Evolutionary conservation across 306 rosid species (phyloP).

Genomic region (Delonix regia): DNA sequence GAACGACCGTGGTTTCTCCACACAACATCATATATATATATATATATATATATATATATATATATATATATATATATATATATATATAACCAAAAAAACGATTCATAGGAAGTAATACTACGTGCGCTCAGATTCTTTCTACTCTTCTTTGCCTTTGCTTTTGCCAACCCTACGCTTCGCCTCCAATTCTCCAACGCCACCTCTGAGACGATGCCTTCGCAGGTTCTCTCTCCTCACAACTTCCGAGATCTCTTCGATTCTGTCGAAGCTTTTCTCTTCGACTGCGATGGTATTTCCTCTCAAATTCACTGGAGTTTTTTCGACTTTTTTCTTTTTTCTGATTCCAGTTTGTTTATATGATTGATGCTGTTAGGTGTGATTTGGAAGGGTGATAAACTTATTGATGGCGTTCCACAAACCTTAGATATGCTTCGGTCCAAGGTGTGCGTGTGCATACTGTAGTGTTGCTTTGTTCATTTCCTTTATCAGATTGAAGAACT

Average conservation of each 20-base stretch:
- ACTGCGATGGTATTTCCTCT: constrained; percentile 73
- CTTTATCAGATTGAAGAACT: background rate
- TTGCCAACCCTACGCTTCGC: background rate
- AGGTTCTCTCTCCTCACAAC: constrained; percentile 49
- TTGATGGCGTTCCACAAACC: constrained; percentile 72
- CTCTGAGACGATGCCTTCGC: constrained; percentile 6
- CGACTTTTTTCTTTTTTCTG: background rate
- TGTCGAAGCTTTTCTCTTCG: constrained; percentile 85
- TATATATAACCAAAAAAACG: background rate
- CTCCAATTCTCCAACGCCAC: background rate
- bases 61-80: too few relatives aligned
- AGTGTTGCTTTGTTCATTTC: background rate
- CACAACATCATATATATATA: too few relatives aligned
- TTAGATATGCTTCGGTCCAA: constrained; percentile 80
- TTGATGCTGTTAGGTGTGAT: constrained; percentile 62
- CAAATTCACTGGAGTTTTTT: background rate
- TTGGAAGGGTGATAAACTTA: constrained; percentile 85
- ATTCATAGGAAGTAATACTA: background rate
- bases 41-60: too few relatives aligned
- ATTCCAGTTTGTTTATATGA: background rate
- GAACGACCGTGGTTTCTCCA: too few relatives aligned
- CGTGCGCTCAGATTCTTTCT: background rate
- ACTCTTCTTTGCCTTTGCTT: background rate
- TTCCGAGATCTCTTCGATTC: constrained; percentile 59
- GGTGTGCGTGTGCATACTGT: constrained; percentile 25